These are phyloP conservation scores for Excoecaria cochinchinensis DNA, from an alignment of 345 rosid species.

Conservation along the genomic window DNA sequence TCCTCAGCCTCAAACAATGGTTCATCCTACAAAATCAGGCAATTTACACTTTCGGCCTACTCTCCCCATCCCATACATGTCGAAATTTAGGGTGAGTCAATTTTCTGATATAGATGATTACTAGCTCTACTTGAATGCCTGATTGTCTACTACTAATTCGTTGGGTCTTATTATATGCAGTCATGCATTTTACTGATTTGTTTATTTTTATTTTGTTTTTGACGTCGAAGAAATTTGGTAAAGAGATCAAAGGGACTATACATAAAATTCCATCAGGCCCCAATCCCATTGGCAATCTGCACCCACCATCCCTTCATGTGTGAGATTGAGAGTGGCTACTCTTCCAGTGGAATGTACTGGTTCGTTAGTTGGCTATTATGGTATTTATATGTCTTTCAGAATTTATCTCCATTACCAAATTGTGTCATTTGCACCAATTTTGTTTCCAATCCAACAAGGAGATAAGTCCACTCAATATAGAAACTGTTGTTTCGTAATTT, in stretches of 20 bases:
- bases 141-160: not conserved
- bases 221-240: constrained; percentile 1
- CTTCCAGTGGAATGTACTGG: no score
- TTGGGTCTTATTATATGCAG: not conserved
- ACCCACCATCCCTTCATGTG: constrained; percentile 24
- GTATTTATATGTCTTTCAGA: no score
- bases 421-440: no score
- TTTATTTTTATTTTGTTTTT: not conserved
- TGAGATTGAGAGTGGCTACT: not conserved
- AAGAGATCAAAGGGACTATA: not conserved
- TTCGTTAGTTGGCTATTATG: no score
- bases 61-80: not conserved
- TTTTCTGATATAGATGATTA: no score
- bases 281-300: constrained; percentile 36
- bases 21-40: constrained; percentile 23
- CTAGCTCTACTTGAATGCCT: no score
- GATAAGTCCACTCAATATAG: no score
- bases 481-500: no score
- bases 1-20: not conserved
- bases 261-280: constrained; percentile 39
- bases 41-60: not conserved
- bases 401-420: no score
- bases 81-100: constrained; percentile 19
- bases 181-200: not conserved
- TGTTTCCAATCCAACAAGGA: no score